Evolutionary conservation across 1,284 basidiomycete species (phyloP), one percentile per base, ranked within the genome.

Genomic region (Ceratobasidium sp.): DNA sequence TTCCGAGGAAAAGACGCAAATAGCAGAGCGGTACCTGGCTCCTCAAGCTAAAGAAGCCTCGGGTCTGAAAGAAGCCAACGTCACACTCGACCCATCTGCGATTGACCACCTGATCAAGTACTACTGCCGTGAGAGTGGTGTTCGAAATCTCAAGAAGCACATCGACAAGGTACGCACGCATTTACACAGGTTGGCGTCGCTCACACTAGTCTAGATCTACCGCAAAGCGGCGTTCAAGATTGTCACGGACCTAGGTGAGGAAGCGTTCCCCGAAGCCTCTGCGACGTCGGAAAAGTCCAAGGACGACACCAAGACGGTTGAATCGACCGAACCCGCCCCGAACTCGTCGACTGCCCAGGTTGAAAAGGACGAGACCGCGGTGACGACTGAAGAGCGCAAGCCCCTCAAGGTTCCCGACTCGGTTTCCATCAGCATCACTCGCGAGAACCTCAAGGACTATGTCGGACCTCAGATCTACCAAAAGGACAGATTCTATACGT

Each of bases 111-210:
- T 99, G 68, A 98, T 99, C 81, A 92, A 95, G 77, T 97, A 95
- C 78, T 98, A 99, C 80, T 96, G 94, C 76, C 87, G 96, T 45
- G 96, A 99, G 82, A 96, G 93, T 76, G 97, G 97, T 70, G 95
- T 98, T 42, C 84, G 95, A 54, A 94, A 94, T 77, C 78, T 97
- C 75, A 97, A 97, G 86, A 96, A 96, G 81, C 91, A 95, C 76
- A 95, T 97, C 70, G 94, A 97, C 77, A 97, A 96, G 86, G 93
- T 93, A 69, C 68, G 29, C 74, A 67, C 20, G 13, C 57, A 72
- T 67, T 10, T 43, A 10, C 15, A 50, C 4, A 10, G 20, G 35
- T 13, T 45, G 22, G n/a, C n/a, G n/a, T n/a, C 64, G 8, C 25
- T 34, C 25, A 54, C 6, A 27, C 52, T 34, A n/a, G 54, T 43